These are phyloP conservation scores for Tulasnella sp. DNA, from an alignment of 768 basidiomycete species.

Conservation along the genomic window DNA sequence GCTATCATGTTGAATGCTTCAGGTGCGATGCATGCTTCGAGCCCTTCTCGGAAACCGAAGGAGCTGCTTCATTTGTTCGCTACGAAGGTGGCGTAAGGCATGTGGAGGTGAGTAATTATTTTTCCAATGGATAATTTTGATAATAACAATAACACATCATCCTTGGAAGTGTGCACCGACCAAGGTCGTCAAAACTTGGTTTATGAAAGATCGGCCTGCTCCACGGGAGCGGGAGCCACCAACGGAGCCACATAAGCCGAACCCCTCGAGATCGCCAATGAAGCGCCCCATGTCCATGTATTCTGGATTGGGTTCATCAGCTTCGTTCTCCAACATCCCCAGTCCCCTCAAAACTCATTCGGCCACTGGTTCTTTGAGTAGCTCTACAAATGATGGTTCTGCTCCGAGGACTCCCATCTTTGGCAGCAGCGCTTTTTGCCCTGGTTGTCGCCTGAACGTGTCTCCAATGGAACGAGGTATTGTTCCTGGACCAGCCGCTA, in stretches of 20 bases:
- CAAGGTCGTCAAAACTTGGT: no score
- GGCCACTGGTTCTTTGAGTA: slow-evolving; percentile 18
- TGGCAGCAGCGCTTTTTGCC: slow-evolving; percentile 42
- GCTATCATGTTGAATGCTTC: slow-evolving; percentile 65
- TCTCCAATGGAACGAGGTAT: slow-evolving; percentile 78
- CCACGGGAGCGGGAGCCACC: no score
- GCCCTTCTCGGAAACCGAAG: slow-evolving; percentile 48
- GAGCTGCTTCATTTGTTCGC: slow-evolving; percentile 59
- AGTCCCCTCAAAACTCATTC: neutral
- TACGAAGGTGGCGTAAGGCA: slow-evolving; percentile 56
- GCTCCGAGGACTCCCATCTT: slow-evolving; percentile 29
- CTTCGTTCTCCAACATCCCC: slow-evolving; percentile 5
- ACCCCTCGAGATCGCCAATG: neutral
- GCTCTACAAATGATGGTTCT: slow-evolving; percentile 30
- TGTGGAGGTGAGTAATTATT: slow-evolving; percentile 34
- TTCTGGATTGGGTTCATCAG: neutral
- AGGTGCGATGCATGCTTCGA: slow-evolving; percentile 53
- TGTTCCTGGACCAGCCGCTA: slow-evolving; percentile 71
- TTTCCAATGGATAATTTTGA: neutral
- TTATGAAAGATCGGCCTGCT: no score
- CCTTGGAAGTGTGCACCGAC: neutral
- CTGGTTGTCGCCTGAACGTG: slow-evolving; percentile 59
- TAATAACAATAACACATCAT: neutral
- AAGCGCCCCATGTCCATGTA: neutral
- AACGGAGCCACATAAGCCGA: no score